Evolutionary conservation across 2,329 filamentous ascomycete species (phyloP).

Genomic region (Akanthomyces uredinophilus): DNA sequence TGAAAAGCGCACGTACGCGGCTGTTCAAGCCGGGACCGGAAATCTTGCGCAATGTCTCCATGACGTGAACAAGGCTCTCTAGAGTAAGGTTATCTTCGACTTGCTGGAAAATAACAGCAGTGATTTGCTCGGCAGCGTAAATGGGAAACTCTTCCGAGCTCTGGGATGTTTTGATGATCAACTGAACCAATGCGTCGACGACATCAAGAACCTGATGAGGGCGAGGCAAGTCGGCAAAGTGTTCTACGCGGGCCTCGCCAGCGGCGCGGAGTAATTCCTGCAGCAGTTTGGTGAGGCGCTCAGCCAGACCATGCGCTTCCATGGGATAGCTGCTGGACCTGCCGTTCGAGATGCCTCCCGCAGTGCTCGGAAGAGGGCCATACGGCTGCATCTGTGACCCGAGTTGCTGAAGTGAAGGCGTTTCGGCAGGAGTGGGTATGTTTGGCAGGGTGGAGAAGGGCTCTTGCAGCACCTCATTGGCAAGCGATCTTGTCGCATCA

Average conservation of each 20-base stretch:
- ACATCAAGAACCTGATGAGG: conserved; percentile 57
- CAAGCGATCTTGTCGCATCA: conserved; percentile 56
- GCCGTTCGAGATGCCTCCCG: conserved; percentile 42
- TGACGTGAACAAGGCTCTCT: conserved; percentile 57
- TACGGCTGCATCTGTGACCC: conserved; percentile 52
- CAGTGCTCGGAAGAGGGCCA: conserved; percentile 43
- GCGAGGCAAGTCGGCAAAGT: conserved; percentile 54
- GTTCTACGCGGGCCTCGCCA: conserved; percentile 50
- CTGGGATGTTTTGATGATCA: conserved; percentile 59
- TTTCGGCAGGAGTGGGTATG: conserved; percentile 55
- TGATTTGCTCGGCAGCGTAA: conserved; percentile 56
- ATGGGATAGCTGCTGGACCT: conserved; percentile 43
- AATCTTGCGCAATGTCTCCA: conserved; percentile 57
- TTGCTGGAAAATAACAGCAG: conserved; percentile 49
- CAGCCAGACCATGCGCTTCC: conserved; percentile 48
- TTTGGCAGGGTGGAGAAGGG: conserved; percentile 53
- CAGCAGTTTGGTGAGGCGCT: conserved; percentile 54
- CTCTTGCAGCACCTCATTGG: conserved; percentile 61
- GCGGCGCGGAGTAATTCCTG: conserved; percentile 52
- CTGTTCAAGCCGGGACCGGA: conserved; percentile 49
- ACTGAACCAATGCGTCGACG: conserved; percentile 55
- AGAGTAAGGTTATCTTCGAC: conserved; percentile 52
- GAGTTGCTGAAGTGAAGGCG: conserved; percentile 50
- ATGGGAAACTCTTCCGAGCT: conserved; percentile 55
- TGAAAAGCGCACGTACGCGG: conserved; percentile 52